Base-by-base conservation (phyloP, 192 early-diverging fungal genomes). In the Coemansia guatemalensis region DNA sequence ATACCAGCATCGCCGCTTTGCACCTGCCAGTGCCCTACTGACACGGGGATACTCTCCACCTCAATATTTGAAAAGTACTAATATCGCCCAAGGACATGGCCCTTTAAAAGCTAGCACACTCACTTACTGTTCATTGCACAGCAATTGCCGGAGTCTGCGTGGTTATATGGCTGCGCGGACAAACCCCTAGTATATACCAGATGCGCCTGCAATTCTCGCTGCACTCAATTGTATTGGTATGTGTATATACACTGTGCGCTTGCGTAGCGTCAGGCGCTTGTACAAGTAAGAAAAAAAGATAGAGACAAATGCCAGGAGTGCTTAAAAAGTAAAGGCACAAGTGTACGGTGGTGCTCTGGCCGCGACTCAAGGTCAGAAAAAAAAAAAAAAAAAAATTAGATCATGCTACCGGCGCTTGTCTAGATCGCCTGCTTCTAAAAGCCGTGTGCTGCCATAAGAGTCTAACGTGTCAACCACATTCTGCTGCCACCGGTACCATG, bases 401-500 rank as follows among this genome's bases (percentile, higher is more conserved):
- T 41, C 17, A 21, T 56, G 24, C 25, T 7, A 27, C 30, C 1
- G 26, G 44, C 1, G 14, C 23, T 53, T 24, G 22, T 30, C 8
- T 1, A 56, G 18, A 32, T 12, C 29, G 48, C 44, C 20, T 65
- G 25, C 22, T 8, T 25, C 17, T 20, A 53, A 50, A 22, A 68
- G 61, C 50, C 33, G 49, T 18, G n/a, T 9, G 53, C 68, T 71
- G 41, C 66, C 75, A 33, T 62, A 65, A 18, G 18, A 30, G 25
- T 70, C 56, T 27, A 82, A 48, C 20, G 53, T 12, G 11, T 54
- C 56, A 4, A 69, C 61, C 17, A 70, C 62, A 58, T 56, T 44
- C 20, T 58, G 57, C 57, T 83, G 75, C 81, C 81, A 83, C 6
- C n/a, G 41, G 56, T 63, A 67, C 81, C 81, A 83, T 3, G 76